phyloP scores from a whole-genome alignment of 2,329 filamentous ascomycete species.

The Aureobasidium sp. region DNA sequence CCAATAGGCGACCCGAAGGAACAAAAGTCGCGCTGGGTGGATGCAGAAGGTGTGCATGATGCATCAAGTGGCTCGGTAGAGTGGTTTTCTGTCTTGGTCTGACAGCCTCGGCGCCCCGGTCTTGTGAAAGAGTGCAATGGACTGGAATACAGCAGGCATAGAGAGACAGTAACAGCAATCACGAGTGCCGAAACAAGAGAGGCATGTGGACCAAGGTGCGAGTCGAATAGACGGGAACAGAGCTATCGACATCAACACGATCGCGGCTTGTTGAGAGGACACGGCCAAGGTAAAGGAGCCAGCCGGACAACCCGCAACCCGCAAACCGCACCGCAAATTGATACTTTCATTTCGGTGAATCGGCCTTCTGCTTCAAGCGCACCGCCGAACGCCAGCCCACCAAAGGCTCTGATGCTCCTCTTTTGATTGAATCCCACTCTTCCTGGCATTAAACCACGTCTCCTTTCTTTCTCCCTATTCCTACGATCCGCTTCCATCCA shows the following conservation, averaged over 20 bases:
- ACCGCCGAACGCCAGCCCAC: constrained; percentile 9
- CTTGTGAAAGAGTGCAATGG: background rate
- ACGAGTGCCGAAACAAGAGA: background rate
- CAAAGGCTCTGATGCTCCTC: constrained; percentile 5
- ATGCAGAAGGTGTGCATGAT: constrained; percentile 7
- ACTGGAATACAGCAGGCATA: background rate
- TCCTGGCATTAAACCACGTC: constrained; percentile 1
- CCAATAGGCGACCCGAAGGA: background rate
- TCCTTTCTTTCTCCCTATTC: background rate
- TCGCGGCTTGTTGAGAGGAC: background rate
- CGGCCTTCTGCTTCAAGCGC: background rate
- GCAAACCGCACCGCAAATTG: background rate
- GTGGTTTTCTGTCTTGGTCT: constrained; percentile 1
- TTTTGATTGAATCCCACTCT: constrained; percentile 10
- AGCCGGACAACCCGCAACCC: background rate
- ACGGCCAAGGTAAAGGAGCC: constrained; percentile 7
- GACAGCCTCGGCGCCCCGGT: constrained; percentile 1
- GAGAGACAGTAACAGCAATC: background rate
- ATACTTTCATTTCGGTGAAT: background rate
- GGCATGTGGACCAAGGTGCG: background rate
- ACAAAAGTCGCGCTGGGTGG: background rate
- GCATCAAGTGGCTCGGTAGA: constrained; percentile 7
- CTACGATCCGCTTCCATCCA: background rate
- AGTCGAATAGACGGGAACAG: background rate
- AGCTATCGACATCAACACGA: background rate